Percentiles rank a stretch among this genome's conserved stretches.
Evolutionary conservation across 192 early-diverging fungal species (phyloP).

Genomic region (Coemansia biformis): DNA sequence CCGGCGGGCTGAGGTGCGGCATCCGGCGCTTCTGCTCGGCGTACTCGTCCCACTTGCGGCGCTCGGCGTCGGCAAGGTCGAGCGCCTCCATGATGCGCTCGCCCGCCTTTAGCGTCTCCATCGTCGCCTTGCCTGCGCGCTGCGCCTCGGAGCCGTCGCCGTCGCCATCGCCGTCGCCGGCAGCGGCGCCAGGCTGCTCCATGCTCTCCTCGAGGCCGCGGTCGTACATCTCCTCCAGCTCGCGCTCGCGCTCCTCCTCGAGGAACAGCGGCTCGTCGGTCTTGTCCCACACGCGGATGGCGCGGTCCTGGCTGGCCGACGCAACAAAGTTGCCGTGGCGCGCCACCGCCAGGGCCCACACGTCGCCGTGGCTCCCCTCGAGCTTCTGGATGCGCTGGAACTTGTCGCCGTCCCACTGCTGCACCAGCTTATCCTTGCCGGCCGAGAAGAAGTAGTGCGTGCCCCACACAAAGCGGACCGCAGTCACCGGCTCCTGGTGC

Average conservation of each 20-base stretch:
- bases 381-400: conserved; percentile 94
- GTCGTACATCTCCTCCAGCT: conserved; percentile 88
- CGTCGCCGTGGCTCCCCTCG: conserved; percentile 87
- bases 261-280: conserved; percentile 94
- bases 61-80: conserved; percentile 82
- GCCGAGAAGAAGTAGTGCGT: conserved; percentile 95
- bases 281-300: conserved; percentile 92
- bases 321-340: conserved; percentile 86
- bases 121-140: conserved; percentile 80
- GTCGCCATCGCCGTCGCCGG: conserved; percentile 8
- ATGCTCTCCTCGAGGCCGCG: conserved; percentile 62
- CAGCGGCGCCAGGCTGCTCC: too few relatives aligned
- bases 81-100: conserved; percentile 91
- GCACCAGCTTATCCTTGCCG: conserved; percentile 82
- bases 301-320: conserved; percentile 87
- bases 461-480: conserved; percentile 82
- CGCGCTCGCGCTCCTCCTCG: conserved; percentile 93
- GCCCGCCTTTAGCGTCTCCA: conserved; percentile 93
- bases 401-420: conserved; percentile 97
- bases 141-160: conserved; percentile 58
- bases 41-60: conserved; percentile 59
- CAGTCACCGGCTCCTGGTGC: conserved; percentile 89
- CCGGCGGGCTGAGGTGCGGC: conserved; percentile 35
- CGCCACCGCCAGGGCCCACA: conserved; percentile 88
- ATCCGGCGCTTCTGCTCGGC: conserved; percentile 46